Conservation (phyloP, 116 monocot species). For the Papilionanthe hybrid region DNA sequence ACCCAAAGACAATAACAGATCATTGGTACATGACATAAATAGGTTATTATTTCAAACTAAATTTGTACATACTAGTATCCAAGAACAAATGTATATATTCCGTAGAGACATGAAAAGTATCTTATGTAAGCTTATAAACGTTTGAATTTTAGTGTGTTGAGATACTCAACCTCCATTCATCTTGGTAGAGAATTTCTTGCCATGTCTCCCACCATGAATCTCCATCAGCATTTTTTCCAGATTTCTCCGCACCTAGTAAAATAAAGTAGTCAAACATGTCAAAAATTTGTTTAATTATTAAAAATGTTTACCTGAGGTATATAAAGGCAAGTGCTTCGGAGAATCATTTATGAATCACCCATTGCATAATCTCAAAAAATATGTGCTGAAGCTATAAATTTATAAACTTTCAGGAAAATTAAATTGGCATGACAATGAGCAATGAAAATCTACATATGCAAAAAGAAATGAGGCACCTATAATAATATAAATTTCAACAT, state of each 20-base stretch:
- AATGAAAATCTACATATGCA: background rate
- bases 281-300: background rate
- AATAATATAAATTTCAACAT: background rate
- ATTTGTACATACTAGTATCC: background rate
- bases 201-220: slow-evolving; percentile 99
- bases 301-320: background rate
- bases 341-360: background rate
- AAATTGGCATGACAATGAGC: background rate
- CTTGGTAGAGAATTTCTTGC: slow-evolving; percentile 95
- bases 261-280: background rate
- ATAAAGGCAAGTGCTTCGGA: background rate
- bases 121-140: background rate
- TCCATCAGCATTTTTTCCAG: slow-evolving; percentile 86
- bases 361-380: background rate
- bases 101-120: background rate
- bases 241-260: slow-evolving; percentile 79
- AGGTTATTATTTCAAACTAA: background rate
- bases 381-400: background rate
- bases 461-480: background rate
- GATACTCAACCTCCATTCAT: slow-evolving; percentile 83
- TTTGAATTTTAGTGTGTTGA: slow-evolving; percentile 3
- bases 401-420: background rate
- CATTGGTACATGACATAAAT: background rate
- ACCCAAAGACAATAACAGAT: background rate
- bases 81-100: slow-evolving; percentile 3